Conservation (phyloP, 768 basidiomycete genomes). For the Boletus rubescentipes region DNA sequence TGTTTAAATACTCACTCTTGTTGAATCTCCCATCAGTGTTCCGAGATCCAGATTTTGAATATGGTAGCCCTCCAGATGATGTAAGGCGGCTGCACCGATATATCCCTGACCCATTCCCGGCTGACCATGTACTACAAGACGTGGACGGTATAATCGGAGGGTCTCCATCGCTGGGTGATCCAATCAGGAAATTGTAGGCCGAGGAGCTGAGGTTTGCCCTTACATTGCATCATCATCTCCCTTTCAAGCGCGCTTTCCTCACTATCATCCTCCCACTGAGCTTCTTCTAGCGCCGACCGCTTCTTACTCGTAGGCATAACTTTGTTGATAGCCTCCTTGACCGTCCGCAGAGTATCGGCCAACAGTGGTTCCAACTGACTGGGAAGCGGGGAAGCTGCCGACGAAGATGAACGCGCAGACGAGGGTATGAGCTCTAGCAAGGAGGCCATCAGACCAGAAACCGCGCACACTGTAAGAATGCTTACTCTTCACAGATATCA, state of each 20-base stretch:
- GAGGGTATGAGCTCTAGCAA: slow-evolving; percentile 86
- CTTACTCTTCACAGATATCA: slow-evolving; percentile 95
- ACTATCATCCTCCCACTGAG: slow-evolving; percentile 83
- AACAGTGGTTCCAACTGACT: slow-evolving; percentile 81
- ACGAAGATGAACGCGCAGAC: slow-evolving; percentile 87
- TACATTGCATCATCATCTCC: slow-evolving; percentile 87
- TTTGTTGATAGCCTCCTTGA: slow-evolving; percentile 68
- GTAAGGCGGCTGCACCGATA: slow-evolving; percentile 86
- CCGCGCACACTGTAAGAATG: not conserved
- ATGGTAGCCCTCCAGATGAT: slow-evolving; percentile 95
- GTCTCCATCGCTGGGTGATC: slow-evolving; percentile 78
- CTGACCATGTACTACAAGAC: slow-evolving; percentile 78
- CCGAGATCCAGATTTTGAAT: slow-evolving; percentile 93
- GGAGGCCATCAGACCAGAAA: slow-evolving; percentile 1
- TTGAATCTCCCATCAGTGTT: slow-evolving; percentile 82
- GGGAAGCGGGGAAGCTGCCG: slow-evolving; percentile 82
- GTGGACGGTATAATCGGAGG: slow-evolving; percentile 84
- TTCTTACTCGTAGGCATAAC: slow-evolving; percentile 82
- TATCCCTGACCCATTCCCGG: slow-evolving; percentile 90
- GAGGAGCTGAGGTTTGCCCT: slow-evolving; percentile 23
- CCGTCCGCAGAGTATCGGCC: slow-evolving; percentile 60
- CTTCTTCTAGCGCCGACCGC: slow-evolving; percentile 87
- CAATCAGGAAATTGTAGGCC: not conserved
- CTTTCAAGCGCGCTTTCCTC: slow-evolving; percentile 85
- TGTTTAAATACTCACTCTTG: slow-evolving; percentile 57